Base-by-base conservation (phyloP, 2,329 filamentous ascomycete species). In the Chaetomium sp. region DNA sequence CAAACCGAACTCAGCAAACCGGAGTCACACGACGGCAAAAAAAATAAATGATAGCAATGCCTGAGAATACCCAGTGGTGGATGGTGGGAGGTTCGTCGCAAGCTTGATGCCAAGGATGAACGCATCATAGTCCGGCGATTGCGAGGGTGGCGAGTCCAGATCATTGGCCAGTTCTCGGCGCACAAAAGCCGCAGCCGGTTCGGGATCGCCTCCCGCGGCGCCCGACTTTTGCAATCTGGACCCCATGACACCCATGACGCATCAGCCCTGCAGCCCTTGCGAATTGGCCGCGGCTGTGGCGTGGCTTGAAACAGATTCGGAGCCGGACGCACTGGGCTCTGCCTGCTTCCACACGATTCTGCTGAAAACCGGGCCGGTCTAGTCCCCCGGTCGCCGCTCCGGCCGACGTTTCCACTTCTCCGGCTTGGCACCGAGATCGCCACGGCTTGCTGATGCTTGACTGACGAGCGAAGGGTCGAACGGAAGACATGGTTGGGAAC, bases 181-280 rank as follows among this genome's bases (percentile, higher is more conserved):
- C 65, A 64, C 65, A 67, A 67, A 67, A 64, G 29, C 62, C 65
- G 65, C 65, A 64, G 55, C 47, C 21, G 42, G 25, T 33, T 61
- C 53, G 31, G 57, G 56, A 51, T 31, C 60, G 45, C 42, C 60
- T 57, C 27, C 60, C 50, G 35, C 2, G 38, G 38, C 38, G 13
- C 38, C 38, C 16, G 38, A n/a, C 19, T 42, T 19, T n/a, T 42
- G 38, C 16, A 42, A 42, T n/a, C 9, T 23, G 3, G 21, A 7
- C n/a, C 53, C 23, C 42, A 53, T 57, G 53, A 29, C 33, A 7
- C 27, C 25, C 60, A 51, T 57, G 53, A 62, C 54, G 53, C 54
- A 57, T 10, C 35, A 16, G 45, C n/a, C 7, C 16, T 42, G 45
- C 45, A 10, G n/a, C n/a, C 38, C 19, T 47, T 1, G 45, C 45